These are phyloP conservation scores for Colletotrichum somersetense DNA, from an alignment of 2,329 filamentous ascomycete species.

Conservation along the genomic window DNA sequence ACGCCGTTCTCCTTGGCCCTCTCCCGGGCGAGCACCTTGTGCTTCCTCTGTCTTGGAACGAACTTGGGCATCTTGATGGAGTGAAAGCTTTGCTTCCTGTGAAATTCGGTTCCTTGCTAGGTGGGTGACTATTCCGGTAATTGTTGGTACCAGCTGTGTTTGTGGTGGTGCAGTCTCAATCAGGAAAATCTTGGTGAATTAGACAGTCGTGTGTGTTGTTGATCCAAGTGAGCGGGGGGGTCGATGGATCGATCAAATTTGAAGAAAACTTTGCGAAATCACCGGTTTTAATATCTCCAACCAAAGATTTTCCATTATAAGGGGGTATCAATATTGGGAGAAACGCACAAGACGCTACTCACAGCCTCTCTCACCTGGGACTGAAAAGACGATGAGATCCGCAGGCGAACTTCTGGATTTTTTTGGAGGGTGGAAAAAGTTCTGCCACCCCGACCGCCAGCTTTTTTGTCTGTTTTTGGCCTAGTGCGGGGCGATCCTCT, in stretches of 20 bases:
- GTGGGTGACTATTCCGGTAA: not conserved
- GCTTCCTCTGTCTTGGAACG: conserved; percentile 75
- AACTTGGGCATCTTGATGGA: conserved; percentile 62
- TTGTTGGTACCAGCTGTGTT: not conserved
- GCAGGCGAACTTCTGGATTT: conserved; percentile 47
- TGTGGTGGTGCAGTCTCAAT: not conserved
- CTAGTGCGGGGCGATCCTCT: conserved; percentile 53
- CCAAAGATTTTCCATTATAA: not conserved
- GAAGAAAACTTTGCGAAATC: not conserved
- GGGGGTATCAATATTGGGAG: conserved; percentile 27
- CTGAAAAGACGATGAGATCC: conserved; percentile 29
- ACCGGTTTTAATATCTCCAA: not conserved
- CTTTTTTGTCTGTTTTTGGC: conserved; percentile 46
- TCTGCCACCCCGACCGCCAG: conserved; percentile 55
- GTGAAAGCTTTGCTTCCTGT: not conserved
- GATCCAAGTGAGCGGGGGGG: not conserved
- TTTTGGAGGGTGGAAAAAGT: conserved; percentile 49
- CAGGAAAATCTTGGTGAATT: not conserved
- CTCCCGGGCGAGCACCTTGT: conserved; percentile 75
- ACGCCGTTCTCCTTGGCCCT: conserved; percentile 60
- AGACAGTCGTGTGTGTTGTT: conserved; percentile 1
- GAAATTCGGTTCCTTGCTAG: not conserved
- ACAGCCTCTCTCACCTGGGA: not conserved
- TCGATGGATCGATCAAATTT: not conserved
- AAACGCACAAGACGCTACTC: not conserved